Percentiles rank a stretch among this genome's conserved stretches.
Evolutionary conservation across 2,329 filamentous ascomycete genomes (phyloP).

Genomic region (Xylaria sp.): DNA sequence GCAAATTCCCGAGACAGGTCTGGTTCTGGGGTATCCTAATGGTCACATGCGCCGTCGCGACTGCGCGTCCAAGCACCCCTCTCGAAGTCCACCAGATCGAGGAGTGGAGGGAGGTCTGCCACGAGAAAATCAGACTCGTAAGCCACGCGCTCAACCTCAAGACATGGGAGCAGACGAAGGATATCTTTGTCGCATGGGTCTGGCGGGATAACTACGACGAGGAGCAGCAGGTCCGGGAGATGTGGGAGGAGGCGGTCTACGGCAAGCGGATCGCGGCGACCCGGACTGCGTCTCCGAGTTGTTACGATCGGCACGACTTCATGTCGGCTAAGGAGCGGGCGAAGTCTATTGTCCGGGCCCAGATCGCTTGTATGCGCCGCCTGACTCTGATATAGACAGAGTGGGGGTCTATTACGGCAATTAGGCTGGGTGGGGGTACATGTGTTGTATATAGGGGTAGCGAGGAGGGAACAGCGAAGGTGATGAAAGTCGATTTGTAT

Average conservation of each 20-base stretch:
- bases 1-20: slow-evolving; percentile 21
- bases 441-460: slow-evolving; percentile 1
- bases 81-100: slow-evolving; percentile 24
- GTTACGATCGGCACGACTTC: slow-evolving; percentile 21
- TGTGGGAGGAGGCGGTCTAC: slow-evolving; percentile 25
- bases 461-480: not conserved
- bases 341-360: slow-evolving; percentile 18
- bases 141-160: slow-evolving; percentile 20
- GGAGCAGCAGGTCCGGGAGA: slow-evolving; percentile 22
- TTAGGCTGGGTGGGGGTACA: not conserved
- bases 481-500: slow-evolving; percentile 8
- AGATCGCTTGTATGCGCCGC: slow-evolving; percentile 17
- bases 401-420: not conserved
- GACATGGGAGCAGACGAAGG: slow-evolving; percentile 23
- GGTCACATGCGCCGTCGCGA: slow-evolving; percentile 22
- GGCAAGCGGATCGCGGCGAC: slow-evolving; percentile 18
- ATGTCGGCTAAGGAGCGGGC: slow-evolving; percentile 22
- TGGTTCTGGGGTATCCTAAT: slow-evolving; percentile 26
- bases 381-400: slow-evolving; percentile 15
- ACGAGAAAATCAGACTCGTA: slow-evolving; percentile 23
- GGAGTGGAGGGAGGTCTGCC: slow-evolving; percentile 22
- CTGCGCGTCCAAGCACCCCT: slow-evolving; percentile 19
- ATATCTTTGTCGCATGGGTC: slow-evolving; percentile 19
- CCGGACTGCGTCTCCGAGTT: slow-evolving; percentile 18
- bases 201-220: slow-evolving; percentile 23